These are phyloP conservation scores for Puya raimondii DNA, from an alignment of 176 grass and related monocot genomes.

Conservation along the genomic window DNA sequence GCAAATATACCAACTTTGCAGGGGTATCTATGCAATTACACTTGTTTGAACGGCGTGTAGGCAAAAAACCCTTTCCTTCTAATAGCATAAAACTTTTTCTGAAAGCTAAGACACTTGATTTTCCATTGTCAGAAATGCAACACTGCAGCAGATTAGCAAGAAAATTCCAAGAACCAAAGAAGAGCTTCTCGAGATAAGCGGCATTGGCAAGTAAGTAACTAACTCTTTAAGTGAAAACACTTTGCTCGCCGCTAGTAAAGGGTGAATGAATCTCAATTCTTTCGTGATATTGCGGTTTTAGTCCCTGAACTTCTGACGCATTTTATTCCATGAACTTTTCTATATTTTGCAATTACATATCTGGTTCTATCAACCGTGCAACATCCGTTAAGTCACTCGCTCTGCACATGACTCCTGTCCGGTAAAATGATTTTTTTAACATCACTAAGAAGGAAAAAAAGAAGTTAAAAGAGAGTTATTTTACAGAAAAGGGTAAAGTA, in stretches of 20 bases:
- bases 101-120: not conserved
- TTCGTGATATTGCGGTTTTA: no score
- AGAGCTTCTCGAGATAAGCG: slow-evolving; percentile 83
- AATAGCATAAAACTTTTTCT: not conserved
- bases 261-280: no score
- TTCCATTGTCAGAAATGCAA: slow-evolving; percentile 53
- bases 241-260: not conserved
- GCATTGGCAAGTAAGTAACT: slow-evolving; percentile 67
- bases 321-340: no score
- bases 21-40: not conserved
- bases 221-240: not conserved
- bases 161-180: slow-evolving; percentile 72
- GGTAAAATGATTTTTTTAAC: not conserved
- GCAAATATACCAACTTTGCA: no score
- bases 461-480: no score
- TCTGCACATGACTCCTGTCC: not conserved
- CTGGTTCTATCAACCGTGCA: no score
- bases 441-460: no score
- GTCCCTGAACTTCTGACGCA: no score
- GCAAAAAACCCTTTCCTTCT: not conserved
- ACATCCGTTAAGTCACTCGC: not conserved
- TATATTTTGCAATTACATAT: no score
- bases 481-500: no score
- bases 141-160: slow-evolving; percentile 56
- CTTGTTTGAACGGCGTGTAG: not conserved